A percentile compares a stretch with the other conserved stretches of the same genome.
Conservation (phyloP, 441 rosid species). For the Adansonia rubrostipa region DNA sequence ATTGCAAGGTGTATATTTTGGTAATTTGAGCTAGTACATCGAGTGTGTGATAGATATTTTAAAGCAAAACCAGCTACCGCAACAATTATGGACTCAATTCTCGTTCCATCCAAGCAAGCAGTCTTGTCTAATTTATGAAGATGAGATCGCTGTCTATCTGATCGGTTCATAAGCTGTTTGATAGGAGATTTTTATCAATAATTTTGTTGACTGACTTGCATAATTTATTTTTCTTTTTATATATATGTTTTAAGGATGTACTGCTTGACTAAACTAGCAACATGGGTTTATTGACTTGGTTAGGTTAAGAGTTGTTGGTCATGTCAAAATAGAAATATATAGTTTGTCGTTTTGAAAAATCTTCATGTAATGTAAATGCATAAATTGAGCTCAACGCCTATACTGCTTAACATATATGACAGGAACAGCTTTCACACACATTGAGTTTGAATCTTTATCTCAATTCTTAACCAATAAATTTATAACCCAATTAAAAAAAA, state of each 20-base stretch:
- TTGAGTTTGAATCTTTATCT: no score
- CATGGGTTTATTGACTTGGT: not conserved
- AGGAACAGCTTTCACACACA: no score
- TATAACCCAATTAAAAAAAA: no score
- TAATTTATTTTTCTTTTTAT: not conserved
- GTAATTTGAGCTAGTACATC: not conserved
- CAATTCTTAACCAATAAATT: no score
- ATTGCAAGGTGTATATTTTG: conserved; percentile 29
- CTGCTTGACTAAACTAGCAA: not conserved
- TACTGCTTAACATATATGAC: no score
- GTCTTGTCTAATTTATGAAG: conserved; percentile 16
- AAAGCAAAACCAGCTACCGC: not conserved
- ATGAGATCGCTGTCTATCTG: not conserved
- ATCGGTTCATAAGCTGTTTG: not conserved
- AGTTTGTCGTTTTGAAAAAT: not conserved
- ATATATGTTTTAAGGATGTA: not conserved
- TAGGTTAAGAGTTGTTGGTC: no score
- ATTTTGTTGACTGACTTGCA: not conserved
- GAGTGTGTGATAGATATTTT: not conserved
- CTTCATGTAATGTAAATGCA: not conserved
- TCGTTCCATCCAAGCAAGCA: no score
- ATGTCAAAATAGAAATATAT: not conserved
- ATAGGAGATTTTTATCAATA: not conserved
- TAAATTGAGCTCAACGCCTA: no score
- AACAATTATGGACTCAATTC: not conserved